phyloP scores from a whole-genome alignment of 768 basidiomycete genomes.

The Mycena galopus region DNA sequence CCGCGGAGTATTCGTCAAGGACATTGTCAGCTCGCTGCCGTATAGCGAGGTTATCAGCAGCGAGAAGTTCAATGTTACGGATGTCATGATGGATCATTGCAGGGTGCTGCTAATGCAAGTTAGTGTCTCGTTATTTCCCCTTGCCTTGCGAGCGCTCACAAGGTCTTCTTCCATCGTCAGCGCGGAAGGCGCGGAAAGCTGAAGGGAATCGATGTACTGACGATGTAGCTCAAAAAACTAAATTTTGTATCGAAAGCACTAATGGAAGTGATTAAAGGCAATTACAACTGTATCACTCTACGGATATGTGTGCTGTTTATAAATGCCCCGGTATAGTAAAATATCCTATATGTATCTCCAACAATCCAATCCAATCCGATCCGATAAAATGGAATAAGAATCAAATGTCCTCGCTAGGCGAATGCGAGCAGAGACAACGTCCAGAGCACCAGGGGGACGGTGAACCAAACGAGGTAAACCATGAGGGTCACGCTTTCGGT shows the following conservation, averaged over 20 bases:
- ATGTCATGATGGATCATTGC: slow-evolving; percentile 71
- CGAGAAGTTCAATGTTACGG: slow-evolving; percentile 62
- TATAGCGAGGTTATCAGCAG: slow-evolving; percentile 65
- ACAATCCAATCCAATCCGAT: background rate
- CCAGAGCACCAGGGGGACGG: slow-evolving; percentile 18
- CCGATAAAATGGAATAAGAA: too few relatives aligned
- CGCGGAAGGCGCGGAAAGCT: slow-evolving; percentile 53
- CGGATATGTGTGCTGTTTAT: background rate
- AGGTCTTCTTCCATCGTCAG: slow-evolving; percentile 38
- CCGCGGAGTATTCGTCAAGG: slow-evolving; percentile 60
- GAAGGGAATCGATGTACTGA: slow-evolving; percentile 58
- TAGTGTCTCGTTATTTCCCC: background rate
- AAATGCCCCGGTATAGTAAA: background rate
- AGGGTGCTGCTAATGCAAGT: slow-evolving; percentile 64
- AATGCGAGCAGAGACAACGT: slow-evolving; percentile 33
- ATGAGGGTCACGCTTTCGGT: background rate
- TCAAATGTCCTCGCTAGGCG: background rate
- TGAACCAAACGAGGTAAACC: slow-evolving; percentile 14
- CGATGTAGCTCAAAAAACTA: slow-evolving; percentile 48
- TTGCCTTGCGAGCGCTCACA: background rate
- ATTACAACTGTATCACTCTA: background rate
- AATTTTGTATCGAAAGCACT: background rate
- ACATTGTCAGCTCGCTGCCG: slow-evolving; percentile 62
- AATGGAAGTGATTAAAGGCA: slow-evolving; percentile 1
- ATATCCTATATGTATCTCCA: slow-evolving; percentile 15